Base-by-base conservation (phyloP, 2,329 filamentous ascomycete genomes). In the Aschersonia sp. region DNA sequence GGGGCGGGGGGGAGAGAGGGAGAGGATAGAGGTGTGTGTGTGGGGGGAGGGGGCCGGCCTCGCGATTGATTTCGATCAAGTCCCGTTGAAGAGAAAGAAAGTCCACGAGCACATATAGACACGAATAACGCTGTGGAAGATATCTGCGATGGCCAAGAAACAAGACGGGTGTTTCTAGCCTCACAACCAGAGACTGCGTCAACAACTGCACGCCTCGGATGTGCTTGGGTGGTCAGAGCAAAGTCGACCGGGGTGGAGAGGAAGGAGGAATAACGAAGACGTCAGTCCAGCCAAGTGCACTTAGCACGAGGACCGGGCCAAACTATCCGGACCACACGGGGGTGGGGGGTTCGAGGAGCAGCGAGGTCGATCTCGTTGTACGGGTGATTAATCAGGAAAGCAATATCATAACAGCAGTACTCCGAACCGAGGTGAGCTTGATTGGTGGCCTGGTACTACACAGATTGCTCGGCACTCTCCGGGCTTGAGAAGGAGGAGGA, bases 1-100 rank as follows among this genome's bases (percentile, higher is more conserved):
- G 12, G 9, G 9, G 43, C 20, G 31, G 54, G 51, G 50, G 48
- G 51, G 45, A 51, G 49, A 42, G 53, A 43, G 40, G 46, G 47
- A 52, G 50, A 45, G 47, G 49, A 46, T 48, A 49, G 28, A 41
- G 31, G 32, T 9, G 12, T 38, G 7, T 38, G 32, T 38, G 20
- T 20, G 20, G 20, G 20, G 20, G 20, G 20, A 20, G 20, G 20
- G 20, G 20, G 20, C 20, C 20, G 20, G 20, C 20, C 20, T 20
- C 20, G 20, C 20, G 20, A 20, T 20, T 20, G 20, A 20, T 20
- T 20, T 20, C 20, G 20, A 20, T 20, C 20, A 20, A 20, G 20
- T 20, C 20, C 20, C 20, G 20, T 20, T 20, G 20, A 20, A 20
- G 20, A 20, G 20, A 20, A 20, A 20, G 20, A 20, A 20, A 20